Conservation (phyloP, 805 yeast genomes). For the Candida peoriensis region DNA sequence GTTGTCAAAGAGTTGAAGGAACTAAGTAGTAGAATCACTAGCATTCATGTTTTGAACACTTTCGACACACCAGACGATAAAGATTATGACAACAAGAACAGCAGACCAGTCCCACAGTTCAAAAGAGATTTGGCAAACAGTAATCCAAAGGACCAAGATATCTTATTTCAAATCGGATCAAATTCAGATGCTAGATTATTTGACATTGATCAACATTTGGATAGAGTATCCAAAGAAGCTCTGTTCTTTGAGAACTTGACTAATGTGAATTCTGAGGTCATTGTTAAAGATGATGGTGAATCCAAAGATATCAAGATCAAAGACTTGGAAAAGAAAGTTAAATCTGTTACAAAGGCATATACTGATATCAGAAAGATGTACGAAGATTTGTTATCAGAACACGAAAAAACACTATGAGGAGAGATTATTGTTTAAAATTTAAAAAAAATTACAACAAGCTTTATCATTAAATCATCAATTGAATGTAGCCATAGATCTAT, state of each 20-base stretch:
- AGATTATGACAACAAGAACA: slow-evolving; percentile 18
- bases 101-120: slow-evolving; percentile 49
- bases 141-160: slow-evolving; percentile 38
- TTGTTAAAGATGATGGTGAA: slow-evolving; percentile 11
- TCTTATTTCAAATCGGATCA: slow-evolving; percentile 29
- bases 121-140: slow-evolving; percentile 52
- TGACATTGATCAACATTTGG: slow-evolving; percentile 46
- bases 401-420: slow-evolving; percentile 22
- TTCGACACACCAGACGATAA: slow-evolving; percentile 6
- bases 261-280: slow-evolving; percentile 34
- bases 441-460: no score
- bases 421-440: no score
- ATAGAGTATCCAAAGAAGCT: slow-evolving; percentile 46
- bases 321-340: slow-evolving; percentile 41
- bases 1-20: slow-evolving; percentile 50
- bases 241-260: slow-evolving; percentile 42
- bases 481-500: no score
- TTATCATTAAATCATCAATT: no score
- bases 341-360: slow-evolving; percentile 53
- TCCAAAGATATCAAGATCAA: slow-evolving; percentile 27
- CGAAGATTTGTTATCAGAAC: slow-evolving; percentile 51
- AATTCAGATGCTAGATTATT: slow-evolving; percentile 22
- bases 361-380: slow-evolving; percentile 52
- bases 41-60: slow-evolving; percentile 14
- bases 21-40: slow-evolving; percentile 14